Evolutionary conservation across 164 flowering plant species (phyloP), one percentile per base, ranked within the genome.

Genomic region (Stephania yunnanensis): DNA sequence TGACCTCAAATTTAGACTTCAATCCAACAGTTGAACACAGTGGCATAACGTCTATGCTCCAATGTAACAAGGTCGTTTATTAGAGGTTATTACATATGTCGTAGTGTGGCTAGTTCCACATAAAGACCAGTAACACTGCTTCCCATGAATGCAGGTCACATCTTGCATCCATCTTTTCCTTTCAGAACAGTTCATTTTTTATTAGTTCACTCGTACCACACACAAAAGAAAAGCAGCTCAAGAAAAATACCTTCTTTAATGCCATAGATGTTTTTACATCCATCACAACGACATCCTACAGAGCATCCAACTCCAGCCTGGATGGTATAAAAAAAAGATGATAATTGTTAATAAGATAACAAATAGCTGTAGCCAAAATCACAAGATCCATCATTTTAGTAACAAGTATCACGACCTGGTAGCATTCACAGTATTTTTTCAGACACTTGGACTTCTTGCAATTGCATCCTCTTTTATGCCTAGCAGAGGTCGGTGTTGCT

Each of bases 361-460:
- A 71, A 44, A 65, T 69, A 73, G 20, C 19, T 19, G 71, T 44
- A 69, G 12, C 42, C 20, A 58, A 10, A 12, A 48, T 13, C 7
- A 7, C 10, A 46, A 69, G 45, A 63, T 17, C 46, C 10, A 46
- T 29, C 48, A 55, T 13, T 30, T 36, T 11, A 67, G 46, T 8
- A 46, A 46, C 19, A 45, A 78, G 69, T 72, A 20, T 17, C 72
- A 42, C 55, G 55, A 92, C 96, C 93, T 91, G 94, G 80, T 81
- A 94, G 83, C 98, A 94, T 84, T 91, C 94, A 75, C 97, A 94
- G 68, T 92, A 94, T 80, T 89, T 92, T 74, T 92, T 90, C 73
- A 86, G 80, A 75, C 98, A 94, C 87, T 78, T 85, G 45, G 98
- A 92, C 84, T 80, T 92, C 86, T 90, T 94, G 89, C 97, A 94